Conservation (phyloP, 2,329 filamentous ascomycete species). For the Colletotrichum cereale region DNA sequence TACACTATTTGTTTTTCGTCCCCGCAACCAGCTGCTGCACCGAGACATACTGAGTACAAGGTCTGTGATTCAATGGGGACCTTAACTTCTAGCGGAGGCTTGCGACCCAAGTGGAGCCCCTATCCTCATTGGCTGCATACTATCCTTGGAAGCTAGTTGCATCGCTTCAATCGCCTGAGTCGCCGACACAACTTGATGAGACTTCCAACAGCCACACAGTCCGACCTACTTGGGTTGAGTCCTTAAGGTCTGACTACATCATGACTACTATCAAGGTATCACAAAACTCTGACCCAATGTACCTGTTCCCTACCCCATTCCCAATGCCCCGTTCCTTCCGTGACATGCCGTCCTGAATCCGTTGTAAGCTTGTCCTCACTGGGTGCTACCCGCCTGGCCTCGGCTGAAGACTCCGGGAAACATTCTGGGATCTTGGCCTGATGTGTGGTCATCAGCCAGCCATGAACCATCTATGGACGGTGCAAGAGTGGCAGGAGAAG, state of each 20-base stretch:
- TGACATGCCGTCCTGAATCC: neutral
- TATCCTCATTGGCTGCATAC: neutral
- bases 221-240: neutral
- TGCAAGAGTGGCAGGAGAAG: slow-evolving; percentile 30
- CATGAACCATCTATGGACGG: slow-evolving; percentile 51
- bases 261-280: neutral
- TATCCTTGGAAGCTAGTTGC: neutral
- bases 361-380: neutral
- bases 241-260: neutral
- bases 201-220: neutral
- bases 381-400: slow-evolving; percentile 45
- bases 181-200: neutral
- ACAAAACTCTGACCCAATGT: neutral
- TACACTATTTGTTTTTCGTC: neutral
- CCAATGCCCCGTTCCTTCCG: neutral
- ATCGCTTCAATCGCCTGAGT: neutral
- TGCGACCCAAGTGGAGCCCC: neutral
- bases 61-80: neutral
- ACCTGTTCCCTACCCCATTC: neutral
- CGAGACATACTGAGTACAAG: neutral
- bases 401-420: slow-evolving; percentile 78
- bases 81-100: neutral
- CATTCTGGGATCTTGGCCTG: slow-evolving; percentile 74
- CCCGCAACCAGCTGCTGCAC: neutral
- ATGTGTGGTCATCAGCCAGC: slow-evolving; percentile 60